Evolutionary conservation across 192 early-diverging fungal genomes (phyloP).

Genomic region (Podila minutissima): DNA sequence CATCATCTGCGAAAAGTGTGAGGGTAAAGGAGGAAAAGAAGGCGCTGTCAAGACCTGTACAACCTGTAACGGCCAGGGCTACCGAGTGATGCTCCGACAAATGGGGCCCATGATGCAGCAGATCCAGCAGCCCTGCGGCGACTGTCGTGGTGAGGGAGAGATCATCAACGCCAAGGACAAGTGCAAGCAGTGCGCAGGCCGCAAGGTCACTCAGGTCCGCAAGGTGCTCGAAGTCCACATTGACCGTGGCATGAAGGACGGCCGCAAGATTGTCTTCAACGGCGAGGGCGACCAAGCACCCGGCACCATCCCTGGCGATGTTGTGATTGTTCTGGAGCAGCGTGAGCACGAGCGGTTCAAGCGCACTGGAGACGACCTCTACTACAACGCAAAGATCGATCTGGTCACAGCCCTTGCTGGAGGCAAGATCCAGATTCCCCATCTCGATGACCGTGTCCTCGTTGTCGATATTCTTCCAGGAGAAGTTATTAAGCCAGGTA

Average conservation of each 20-base stretch:
- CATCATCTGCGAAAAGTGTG: conserved; percentile 87
- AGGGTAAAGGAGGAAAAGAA: conserved; percentile 96
- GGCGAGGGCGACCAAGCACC: conserved; percentile 98
- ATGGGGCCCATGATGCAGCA: conserved; percentile 99
- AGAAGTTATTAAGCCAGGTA: conserved; percentile 91
- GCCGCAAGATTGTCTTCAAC: conserved; percentile 91
- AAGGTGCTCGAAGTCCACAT: conserved; percentile 98
- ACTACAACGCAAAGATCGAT: conserved; percentile 90
- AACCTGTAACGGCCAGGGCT: conserved; percentile 88
- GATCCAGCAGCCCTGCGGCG: conserved; percentile 93
- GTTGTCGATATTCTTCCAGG: conserved; percentile 90
- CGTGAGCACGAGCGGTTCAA: conserved; percentile 91
- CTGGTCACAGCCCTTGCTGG: conserved; percentile 93
- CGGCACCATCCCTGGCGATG: conserved; percentile 91
- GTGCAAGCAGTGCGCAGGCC: conserved; percentile 89
- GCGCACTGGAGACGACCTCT: conserved; percentile 90
- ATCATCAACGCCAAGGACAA: conserved; percentile 87
- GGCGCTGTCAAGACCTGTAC: conserved; percentile 84
- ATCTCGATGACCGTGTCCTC: conserved; percentile 91
- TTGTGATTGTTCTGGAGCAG: conserved; percentile 95
- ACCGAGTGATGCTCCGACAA: conserved; percentile 86
- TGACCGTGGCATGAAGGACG: conserved; percentile 96
- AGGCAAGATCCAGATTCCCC: conserved; percentile 88
- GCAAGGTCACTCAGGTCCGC: conserved; percentile 84
- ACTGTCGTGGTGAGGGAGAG: conserved; percentile 90